Evolutionary conservation across 345 rosid genomes (phyloP).

Genomic region (Stellera chamaejasme): DNA sequence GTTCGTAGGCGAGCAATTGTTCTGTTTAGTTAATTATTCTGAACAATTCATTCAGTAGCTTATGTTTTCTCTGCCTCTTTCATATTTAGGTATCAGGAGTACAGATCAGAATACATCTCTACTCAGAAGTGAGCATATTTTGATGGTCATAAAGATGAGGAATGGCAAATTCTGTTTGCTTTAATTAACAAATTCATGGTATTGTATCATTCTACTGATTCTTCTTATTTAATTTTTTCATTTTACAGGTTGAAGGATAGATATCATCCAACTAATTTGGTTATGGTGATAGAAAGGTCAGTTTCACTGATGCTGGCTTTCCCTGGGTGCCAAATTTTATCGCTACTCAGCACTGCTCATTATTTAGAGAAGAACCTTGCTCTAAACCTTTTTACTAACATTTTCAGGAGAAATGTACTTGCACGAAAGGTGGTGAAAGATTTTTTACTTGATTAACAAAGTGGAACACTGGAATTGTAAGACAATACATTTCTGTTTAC

Average conservation of each 20-base stretch:
- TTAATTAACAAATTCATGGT: constrained; percentile 4
- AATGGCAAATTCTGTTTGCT: constrained; percentile 13
- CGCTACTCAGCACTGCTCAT: constrained; percentile 5
- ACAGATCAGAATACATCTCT: too few relatives aligned
- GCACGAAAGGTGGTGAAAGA: constrained; percentile 77
- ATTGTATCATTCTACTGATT: not conserved
- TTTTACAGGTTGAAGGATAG: constrained; percentile 33
- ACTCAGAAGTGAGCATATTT: too few relatives aligned
- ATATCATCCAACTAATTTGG: constrained; percentile 35
- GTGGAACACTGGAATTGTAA: constrained; percentile 85
- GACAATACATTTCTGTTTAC: constrained; percentile 12
- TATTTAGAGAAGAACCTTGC: not conserved
- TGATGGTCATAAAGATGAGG: too few relatives aligned
- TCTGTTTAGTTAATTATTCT: not conserved
- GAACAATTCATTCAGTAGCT: not conserved
- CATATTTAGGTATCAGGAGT: constrained; percentile 45
- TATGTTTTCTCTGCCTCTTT: constrained; percentile 9
- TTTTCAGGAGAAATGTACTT: constrained; percentile 76
- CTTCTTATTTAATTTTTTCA: constrained; percentile 15
- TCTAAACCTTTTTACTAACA: not conserved
- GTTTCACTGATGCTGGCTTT: not conserved
- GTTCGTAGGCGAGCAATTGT: constrained; percentile 1
- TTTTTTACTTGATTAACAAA: constrained; percentile 77
- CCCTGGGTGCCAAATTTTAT: too few relatives aligned
- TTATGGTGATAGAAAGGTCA: constrained; percentile 79